phyloP scores from a whole-genome alignment of 805 yeast genomes.

The Saccharomyces kudriavzevii region DNA sequence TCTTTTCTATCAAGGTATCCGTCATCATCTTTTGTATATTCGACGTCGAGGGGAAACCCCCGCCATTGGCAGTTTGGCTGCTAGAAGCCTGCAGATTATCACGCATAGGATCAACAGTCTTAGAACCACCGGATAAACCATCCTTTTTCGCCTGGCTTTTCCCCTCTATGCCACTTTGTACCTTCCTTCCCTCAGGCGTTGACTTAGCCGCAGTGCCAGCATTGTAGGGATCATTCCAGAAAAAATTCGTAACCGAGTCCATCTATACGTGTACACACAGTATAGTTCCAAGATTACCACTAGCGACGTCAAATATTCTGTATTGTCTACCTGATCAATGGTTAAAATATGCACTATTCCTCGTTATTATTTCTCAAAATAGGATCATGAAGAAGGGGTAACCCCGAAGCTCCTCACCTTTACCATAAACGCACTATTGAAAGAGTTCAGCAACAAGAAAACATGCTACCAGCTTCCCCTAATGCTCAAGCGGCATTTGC shows the following conservation, averaged over 20 bases:
- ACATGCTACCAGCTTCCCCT: neutral
- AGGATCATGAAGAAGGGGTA: neutral
- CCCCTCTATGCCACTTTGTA: neutral
- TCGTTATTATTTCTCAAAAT: neutral
- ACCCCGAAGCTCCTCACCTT: neutral
- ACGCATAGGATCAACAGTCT: neutral
- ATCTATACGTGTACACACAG: constrained; percentile 5
- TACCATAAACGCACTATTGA: neutral
- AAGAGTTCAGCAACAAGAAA: neutral
- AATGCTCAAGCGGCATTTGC: neutral
- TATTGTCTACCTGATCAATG: neutral
- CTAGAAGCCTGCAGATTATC: neutral
- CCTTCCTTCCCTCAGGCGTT: neutral
- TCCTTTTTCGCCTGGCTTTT: neutral
- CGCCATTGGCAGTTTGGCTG: neutral
- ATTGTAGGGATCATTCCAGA: constrained; percentile 23
- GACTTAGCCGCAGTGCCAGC: constrained; percentile 2
- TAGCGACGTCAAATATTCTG: neutral
- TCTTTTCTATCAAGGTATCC: constrained; percentile 65
- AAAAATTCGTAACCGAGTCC: constrained; percentile 26
- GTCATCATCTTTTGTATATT: constrained; percentile 37
- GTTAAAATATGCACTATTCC: neutral
- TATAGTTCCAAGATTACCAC: neutral
- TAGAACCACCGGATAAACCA: constrained; percentile 3
- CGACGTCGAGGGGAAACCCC: constrained; percentile 7